Evolutionary conservation across 2,329 filamentous ascomycete genomes (phyloP).

Genomic region (Emmonsiellopsis sp.): DNA sequence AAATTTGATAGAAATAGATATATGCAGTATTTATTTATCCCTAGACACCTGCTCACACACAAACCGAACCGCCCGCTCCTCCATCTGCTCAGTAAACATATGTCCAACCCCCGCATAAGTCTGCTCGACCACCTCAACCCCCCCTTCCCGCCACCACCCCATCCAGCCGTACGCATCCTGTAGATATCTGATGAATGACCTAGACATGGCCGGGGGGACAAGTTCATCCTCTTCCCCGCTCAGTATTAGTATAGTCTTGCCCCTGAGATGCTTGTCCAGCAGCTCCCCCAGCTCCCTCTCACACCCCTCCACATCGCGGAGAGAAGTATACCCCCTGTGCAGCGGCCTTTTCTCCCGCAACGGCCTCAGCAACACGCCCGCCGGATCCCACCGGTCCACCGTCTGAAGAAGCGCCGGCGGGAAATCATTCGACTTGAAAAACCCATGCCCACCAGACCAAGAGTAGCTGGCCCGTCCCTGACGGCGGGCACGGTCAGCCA

Average conservation of each 20-base stretch:
- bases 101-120: slow-evolving; percentile 49
- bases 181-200: slow-evolving; percentile 47
- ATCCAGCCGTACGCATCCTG: slow-evolving; percentile 33
- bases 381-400: slow-evolving; percentile 62
- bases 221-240: slow-evolving; percentile 51
- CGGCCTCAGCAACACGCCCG: slow-evolving; percentile 58
- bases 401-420: slow-evolving; percentile 57
- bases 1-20: not conserved
- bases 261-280: slow-evolving; percentile 31
- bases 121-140: slow-evolving; percentile 45
- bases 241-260: slow-evolving; percentile 46
- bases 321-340: slow-evolving; percentile 7
- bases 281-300: slow-evolving; percentile 24
- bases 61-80: slow-evolving; percentile 45
- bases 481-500: slow-evolving; percentile 66
- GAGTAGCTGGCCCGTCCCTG: slow-evolving; percentile 57
- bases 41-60: slow-evolving; percentile 30
- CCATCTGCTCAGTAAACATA: slow-evolving; percentile 48
- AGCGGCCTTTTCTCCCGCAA: slow-evolving; percentile 34
- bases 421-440: slow-evolving; percentile 70
- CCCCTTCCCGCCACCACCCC: slow-evolving; percentile 42
- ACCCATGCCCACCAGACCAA: slow-evolving; percentile 48
- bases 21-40: too few species aligned
- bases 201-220: slow-evolving; percentile 49
- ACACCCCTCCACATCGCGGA: too few species aligned